phyloP scores from a whole-genome alignment of 2,329 filamentous ascomycete genomes.

The Orbilia oligospora region DNA sequence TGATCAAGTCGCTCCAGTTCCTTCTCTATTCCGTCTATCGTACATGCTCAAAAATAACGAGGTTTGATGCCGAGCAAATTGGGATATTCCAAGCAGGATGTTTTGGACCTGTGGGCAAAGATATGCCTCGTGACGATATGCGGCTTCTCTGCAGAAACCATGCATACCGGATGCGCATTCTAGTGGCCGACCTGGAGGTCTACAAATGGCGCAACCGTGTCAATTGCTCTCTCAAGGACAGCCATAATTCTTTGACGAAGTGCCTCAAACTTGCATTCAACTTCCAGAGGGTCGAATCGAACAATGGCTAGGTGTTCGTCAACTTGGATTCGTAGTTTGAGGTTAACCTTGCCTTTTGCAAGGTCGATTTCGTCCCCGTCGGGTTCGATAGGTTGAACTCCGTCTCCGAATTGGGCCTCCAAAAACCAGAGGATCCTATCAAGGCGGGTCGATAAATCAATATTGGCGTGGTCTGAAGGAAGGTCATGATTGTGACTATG shows the following conservation, averaged over 20 bases:
- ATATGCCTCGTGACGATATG: constrained; percentile 19
- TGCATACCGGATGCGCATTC: constrained; percentile 4
- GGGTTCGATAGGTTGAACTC: constrained; percentile 80
- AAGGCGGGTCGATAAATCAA: constrained; percentile 82
- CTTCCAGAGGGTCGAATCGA: constrained; percentile 91
- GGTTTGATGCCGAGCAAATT: not conserved
- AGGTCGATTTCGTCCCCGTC: constrained; percentile 70
- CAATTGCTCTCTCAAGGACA: constrained; percentile 89
- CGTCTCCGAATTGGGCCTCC: constrained; percentile 94
- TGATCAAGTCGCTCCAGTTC: constrained; percentile 19
- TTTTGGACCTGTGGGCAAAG: not conserved
- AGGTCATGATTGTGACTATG: constrained; percentile 71
- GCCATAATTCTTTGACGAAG: constrained; percentile 87
- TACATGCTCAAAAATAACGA: constrained; percentile 34
- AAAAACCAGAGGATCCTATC: constrained; percentile 93
- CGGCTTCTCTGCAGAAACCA: not conserved
- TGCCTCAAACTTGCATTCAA: constrained; percentile 84
- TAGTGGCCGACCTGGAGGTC: constrained; percentile 47
- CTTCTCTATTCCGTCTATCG: constrained; percentile 38
- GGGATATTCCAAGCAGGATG: constrained; percentile 9
- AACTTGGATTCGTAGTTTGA: constrained; percentile 75
- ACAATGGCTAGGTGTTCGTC: constrained; percentile 90
- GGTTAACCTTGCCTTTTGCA: constrained; percentile 66
- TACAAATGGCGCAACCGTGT: constrained; percentile 82
- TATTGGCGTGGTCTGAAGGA: constrained; percentile 80